phyloP scores from a whole-genome alignment of 202 grass and related monocot species.

The Dendrocalamus latiflorus region DNA sequence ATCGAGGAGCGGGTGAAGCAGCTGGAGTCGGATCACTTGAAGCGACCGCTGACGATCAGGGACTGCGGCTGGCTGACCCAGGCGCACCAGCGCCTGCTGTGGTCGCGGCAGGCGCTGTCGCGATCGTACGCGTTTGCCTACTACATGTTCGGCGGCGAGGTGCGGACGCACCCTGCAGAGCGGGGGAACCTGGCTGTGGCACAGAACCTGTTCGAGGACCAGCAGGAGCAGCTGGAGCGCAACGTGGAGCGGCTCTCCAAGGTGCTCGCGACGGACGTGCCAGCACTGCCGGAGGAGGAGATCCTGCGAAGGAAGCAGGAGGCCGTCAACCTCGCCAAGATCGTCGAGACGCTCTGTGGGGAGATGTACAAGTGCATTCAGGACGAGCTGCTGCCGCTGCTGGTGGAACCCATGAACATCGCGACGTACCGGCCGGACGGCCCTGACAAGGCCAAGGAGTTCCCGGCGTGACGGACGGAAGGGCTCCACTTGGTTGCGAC shows the following conservation, averaged over 20 bases:
- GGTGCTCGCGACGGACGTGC: no score
- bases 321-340: no score
- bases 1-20: background rate
- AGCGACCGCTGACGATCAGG: background rate
- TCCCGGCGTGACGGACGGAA: background rate
- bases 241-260: no score
- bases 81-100: conserved; percentile 36
- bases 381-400: conserved; percentile 53
- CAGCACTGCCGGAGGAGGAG: no score
- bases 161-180: background rate
- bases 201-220: background rate
- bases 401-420: conserved; percentile 34
- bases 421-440: conserved; percentile 43
- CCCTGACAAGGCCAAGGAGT: conserved; percentile 40
- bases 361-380: conserved; percentile 16
- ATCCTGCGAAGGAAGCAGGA: no score
- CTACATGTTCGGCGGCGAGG: conserved; percentile 59
- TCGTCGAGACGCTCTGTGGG: no score
- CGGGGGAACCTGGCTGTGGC: conserved; percentile 9
- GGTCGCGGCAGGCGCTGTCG: conserved; percentile 39
- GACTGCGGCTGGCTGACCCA: conserved; percentile 28
- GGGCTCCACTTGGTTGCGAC: no score
- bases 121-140: conserved; percentile 60
- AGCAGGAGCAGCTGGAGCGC: no score
- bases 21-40: background rate